Base-by-base conservation (phyloP, 768 basidiomycete genomes). In the Rhodosporidiobolus odoratus region DNA sequence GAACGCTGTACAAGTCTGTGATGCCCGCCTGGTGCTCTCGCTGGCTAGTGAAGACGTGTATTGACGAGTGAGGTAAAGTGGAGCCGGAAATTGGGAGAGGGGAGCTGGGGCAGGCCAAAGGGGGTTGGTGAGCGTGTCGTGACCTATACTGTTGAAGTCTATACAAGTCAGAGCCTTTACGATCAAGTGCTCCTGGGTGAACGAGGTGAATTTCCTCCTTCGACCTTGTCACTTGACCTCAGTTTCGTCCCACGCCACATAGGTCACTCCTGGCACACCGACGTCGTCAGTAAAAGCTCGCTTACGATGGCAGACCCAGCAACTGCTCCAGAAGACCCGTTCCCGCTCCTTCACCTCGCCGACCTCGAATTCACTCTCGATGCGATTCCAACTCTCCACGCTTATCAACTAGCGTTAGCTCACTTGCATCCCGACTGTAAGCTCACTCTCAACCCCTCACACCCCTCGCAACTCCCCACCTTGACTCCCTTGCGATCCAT, bases 341-440 rank as follows among this genome's bases (percentile, higher is more conserved):
- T 70, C 64, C 69, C 69, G 27, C 64, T 70, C 9, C 32, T 70
- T 21, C 69, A 70, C 45, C 63, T 70, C 37, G 34, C 59, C 21
- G 38, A 48, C 34, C 69, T 70, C 62, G 63, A 65, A 41, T 69
- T 65, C 21, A 38, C 48, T 2, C 2, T 40, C 16, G 8, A 30
- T 4, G 3, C 52, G 12, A 21, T 69, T 35, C 25, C 62, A 4
- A 2, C n/a, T 1, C 58, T 69, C 15, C 41, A 62, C 19, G 35
- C 58, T 0, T 65, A 54, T 52, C 62, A 65, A 30, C 63, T 69
- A 12, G 68, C 68, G 2, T 35, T 69, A 17, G 57, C 68, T 25
- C 57, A 58, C 38, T 19, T 58, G 7, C 7, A 58, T n/a, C 37
- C 38, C 12, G 57, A 58, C 57, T 58, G 57, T 56, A 25, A 23